Evolutionary conservation across 2,329 filamentous ascomycete genomes (phyloP).

Genomic region (Aureobasidium zeae): DNA sequence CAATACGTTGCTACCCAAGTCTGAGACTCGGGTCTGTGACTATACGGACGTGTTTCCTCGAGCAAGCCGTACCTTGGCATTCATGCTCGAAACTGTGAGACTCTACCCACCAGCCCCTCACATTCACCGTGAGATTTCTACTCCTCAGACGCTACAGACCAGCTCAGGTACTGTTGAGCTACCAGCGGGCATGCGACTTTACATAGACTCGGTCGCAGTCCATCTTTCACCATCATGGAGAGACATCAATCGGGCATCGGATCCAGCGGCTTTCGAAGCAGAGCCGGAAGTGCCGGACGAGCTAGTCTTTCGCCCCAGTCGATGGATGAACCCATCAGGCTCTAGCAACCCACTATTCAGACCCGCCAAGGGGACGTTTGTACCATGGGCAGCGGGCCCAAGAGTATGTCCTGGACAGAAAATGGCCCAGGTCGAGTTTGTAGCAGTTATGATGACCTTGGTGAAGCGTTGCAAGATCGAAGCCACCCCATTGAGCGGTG

Average conservation of each 20-base stretch:
- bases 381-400: conserved; percentile 43
- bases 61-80: conserved; percentile 36
- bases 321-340: conserved; percentile 31
- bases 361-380: conserved; percentile 28
- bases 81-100: conserved; percentile 44
- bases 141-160: conserved; percentile 27
- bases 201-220: conserved; percentile 18
- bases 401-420: conserved; percentile 46
- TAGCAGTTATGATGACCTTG: conserved; percentile 36
- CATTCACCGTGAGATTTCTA: conserved; percentile 28
- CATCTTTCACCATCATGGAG: conserved; percentile 16
- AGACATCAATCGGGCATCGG: conserved; percentile 19
- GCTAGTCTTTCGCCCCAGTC: conserved; percentile 31
- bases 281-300: conserved; percentile 24
- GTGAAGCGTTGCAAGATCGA: conserved; percentile 22
- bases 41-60: conserved; percentile 34
- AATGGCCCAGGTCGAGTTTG: conserved; percentile 49
- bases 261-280: conserved; percentile 7
- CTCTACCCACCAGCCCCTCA: conserved; percentile 35
- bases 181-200: not conserved
- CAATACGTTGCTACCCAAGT: conserved; percentile 28
- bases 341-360: conserved; percentile 24
- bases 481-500: conserved; percentile 18
- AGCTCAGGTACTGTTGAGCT: conserved; percentile 14
- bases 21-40: conserved; percentile 24